These are phyloP conservation scores for Fomitopsis pulvina DNA, from an alignment of 768 basidiomycete genomes.

Conservation along the genomic window DNA sequence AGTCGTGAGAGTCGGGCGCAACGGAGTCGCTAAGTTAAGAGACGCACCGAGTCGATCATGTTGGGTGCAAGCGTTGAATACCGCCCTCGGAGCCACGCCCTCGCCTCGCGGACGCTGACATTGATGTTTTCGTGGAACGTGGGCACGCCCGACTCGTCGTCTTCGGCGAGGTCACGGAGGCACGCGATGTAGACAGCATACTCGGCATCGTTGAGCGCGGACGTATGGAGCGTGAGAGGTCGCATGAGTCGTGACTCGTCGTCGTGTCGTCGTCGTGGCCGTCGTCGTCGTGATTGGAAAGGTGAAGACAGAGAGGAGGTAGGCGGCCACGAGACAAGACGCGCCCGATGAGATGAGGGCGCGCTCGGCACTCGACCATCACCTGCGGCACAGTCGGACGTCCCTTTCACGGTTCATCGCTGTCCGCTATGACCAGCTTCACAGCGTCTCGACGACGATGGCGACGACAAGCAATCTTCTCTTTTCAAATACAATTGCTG, in stretches of 20 bases:
- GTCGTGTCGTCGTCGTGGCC: background rate
- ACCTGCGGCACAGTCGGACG: no score
- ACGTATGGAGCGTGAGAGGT: constrained; percentile 60
- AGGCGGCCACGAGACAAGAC: background rate
- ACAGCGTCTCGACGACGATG: no score
- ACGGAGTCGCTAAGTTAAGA: background rate
- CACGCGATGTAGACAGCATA: constrained; percentile 61
- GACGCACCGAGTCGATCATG: constrained; percentile 54
- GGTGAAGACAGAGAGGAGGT: background rate
- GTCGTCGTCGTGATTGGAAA: background rate
- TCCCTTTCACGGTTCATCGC: no score
- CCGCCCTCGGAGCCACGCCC: constrained; percentile 72
- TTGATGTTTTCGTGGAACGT: constrained; percentile 45
- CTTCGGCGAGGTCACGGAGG: constrained; percentile 34
- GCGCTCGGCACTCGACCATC: no score
- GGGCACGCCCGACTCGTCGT: constrained; percentile 21
- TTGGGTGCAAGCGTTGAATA: constrained; percentile 47
- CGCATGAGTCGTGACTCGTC: constrained; percentile 41
- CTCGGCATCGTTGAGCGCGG: constrained; percentile 70
- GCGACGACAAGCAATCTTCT: no score
- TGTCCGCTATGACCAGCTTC: no score
- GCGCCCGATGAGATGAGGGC: no score
- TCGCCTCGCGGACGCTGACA: constrained; percentile 57
- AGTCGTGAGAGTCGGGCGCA: background rate
- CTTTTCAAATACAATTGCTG: no score